Conservation (phyloP, 768 basidiomycete genomes). For the Tubosaeta sp. region DNA sequence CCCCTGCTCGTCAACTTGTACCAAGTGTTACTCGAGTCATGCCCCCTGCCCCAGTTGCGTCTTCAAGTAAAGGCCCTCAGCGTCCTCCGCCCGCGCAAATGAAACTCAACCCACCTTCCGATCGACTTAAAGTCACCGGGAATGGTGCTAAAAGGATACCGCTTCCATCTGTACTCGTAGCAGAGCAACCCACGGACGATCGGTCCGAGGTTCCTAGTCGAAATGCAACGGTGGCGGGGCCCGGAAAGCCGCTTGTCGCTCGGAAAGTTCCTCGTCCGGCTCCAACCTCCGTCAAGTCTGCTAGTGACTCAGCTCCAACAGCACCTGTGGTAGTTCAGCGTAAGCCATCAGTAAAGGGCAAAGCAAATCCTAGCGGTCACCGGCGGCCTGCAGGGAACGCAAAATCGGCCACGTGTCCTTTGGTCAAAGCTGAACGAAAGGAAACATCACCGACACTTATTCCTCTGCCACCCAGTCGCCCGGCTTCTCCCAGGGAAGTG, state of each 20-base stretch:
- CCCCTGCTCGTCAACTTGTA: slow-evolving; percentile 4
- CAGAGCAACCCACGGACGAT: neutral
- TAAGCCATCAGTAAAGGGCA: slow-evolving; percentile 10
- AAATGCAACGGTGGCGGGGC: neutral
- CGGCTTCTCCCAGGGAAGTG: slow-evolving; percentile 14
- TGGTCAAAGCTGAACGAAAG: slow-evolving; percentile 12
- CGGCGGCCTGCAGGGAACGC: slow-evolving; percentile 5
- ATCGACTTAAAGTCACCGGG: slow-evolving; percentile 25
- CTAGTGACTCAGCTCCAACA: neutral
- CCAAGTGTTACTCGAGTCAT: slow-evolving; percentile 1
- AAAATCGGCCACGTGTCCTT: slow-evolving; percentile 11
- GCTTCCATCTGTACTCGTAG: slow-evolving; percentile 18
- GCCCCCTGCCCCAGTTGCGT: neutral
- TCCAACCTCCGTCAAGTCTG: slow-evolving; percentile 9
- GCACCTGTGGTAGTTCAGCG: slow-evolving; percentile 2
- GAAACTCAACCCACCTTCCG: slow-evolving; percentile 14
- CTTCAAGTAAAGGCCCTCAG: slow-evolving; percentile 19
- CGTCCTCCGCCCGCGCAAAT: slow-evolving; percentile 25
- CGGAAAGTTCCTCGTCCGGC: slow-evolving; percentile 11
- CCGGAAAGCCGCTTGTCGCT: slow-evolving; percentile 1
- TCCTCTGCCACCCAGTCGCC: slow-evolving; percentile 20
- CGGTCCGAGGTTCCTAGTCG: slow-evolving; percentile 10
- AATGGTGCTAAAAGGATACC: slow-evolving; percentile 32
- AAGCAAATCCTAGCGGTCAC: neutral
- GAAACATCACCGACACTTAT: slow-evolving; percentile 13